A percentile compares a stretch with the other conserved stretches of the same genome.
phyloP scores from a whole-genome alignment of 2,329 filamentous ascomycete genomes.

The Ophiostoma pallidulum region DNA sequence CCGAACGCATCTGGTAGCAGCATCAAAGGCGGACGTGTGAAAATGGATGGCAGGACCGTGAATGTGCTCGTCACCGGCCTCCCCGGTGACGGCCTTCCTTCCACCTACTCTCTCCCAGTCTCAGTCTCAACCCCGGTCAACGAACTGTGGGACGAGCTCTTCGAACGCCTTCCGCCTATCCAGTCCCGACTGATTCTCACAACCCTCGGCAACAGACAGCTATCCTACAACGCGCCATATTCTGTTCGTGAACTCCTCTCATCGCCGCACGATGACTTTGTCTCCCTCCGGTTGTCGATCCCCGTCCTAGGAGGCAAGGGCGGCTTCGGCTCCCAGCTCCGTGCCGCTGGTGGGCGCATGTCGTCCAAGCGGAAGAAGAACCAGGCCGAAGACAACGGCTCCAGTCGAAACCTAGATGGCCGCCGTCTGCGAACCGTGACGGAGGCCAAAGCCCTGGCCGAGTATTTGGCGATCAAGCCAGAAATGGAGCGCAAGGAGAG shows the following conservation, averaged over 20 bases:
- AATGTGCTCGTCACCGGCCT: conserved; percentile 84
- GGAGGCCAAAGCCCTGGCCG: conserved; percentile 88
- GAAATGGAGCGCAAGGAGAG: conserved; percentile 95
- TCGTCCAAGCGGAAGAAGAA: conserved; percentile 83
- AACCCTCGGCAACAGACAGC: conserved; percentile 66
- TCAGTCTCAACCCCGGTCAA: conserved; percentile 53
- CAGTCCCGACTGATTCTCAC: conserved; percentile 64
- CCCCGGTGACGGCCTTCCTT: conserved; percentile 68
- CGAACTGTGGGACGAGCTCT: conserved; percentile 55
- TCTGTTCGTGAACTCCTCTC: conserved; percentile 55
- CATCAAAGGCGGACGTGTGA: background rate
- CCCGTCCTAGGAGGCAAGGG: conserved; percentile 89
- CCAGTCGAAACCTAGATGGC: conserved; percentile 87
- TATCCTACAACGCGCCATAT: conserved; percentile 43
- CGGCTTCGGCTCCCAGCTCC: conserved; percentile 93
- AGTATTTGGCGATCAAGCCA: conserved; percentile 90
- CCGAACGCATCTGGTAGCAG: background rate
- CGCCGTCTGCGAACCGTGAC: conserved; percentile 82
- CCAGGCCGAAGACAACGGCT: conserved; percentile 74
- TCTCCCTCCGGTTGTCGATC: conserved; percentile 71
- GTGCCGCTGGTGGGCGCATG: conserved; percentile 96
- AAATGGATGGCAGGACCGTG: conserved; percentile 27
- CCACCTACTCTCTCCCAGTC: conserved; percentile 73
- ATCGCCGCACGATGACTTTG: conserved; percentile 51
- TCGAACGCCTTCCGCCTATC: conserved; percentile 49